Conservation (phyloP, 139 green algal species). For the Chlorokybus atmophyticus region DNA sequence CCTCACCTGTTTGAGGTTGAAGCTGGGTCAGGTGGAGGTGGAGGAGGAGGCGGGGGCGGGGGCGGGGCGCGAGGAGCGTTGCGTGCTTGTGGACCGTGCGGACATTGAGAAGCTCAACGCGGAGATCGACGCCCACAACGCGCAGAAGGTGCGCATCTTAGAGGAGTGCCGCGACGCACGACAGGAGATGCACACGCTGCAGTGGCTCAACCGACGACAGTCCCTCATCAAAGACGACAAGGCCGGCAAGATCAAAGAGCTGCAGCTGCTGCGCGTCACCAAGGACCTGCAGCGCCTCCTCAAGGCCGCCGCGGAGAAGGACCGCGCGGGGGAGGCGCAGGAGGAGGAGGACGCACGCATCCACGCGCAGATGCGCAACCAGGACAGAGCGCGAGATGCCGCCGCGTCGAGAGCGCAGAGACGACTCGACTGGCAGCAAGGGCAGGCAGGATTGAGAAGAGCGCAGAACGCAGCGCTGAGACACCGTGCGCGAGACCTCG, state of each 20-base stretch:
- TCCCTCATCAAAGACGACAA: slow-evolving; percentile 2
- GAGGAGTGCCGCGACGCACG: not conserved
- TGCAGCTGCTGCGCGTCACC: slow-evolving; percentile 15
- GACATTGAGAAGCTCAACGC: not conserved
- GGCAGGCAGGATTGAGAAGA: no score
- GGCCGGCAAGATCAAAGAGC: slow-evolving; percentile 12
- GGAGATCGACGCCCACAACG: not conserved
- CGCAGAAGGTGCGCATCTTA: slow-evolving; percentile 7
- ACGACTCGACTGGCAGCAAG: no score
- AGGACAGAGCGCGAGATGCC: no score
- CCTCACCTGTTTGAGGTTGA: not conserved
- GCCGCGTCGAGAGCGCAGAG: no score
- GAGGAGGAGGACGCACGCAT: no score
- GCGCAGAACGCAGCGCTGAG: no score
- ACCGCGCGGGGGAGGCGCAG: no score
- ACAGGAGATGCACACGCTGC: slow-evolving; percentile 2
- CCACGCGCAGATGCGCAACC: no score
- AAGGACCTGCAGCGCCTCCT: slow-evolving; percentile 4
- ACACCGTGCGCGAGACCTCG: no score
- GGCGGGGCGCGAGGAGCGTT: no score
- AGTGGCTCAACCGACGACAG: slow-evolving; percentile 1
- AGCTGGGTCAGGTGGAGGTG: slow-evolving; percentile 11
- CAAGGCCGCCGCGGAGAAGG: not conserved
- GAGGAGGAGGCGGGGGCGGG: slow-evolving; percentile 2
- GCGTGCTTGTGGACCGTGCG: not conserved